Percentiles rank a stretch among this genome's conserved stretches.
These are phyloP conservation scores for Solanum tacnaense DNA, from an alignment of 257 asterid genomes.

Conservation along the genomic window DNA sequence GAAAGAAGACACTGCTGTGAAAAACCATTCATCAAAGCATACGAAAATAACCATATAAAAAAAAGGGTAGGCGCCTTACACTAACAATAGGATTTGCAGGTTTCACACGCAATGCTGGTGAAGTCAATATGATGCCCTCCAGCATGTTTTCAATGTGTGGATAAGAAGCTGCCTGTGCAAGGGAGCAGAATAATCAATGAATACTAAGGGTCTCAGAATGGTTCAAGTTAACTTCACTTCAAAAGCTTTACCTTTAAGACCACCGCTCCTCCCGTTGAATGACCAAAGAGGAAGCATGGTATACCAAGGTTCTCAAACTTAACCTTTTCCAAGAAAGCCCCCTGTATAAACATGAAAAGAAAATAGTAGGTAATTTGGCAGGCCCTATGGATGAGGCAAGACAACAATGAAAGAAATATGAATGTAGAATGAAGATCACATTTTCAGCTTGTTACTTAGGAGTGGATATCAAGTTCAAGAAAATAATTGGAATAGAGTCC, in stretches of 20 bases:
- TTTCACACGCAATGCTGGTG: slow-evolving; percentile 97
- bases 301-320: slow-evolving; percentile 61
- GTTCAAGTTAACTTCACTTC: neutral
- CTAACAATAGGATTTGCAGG: slow-evolving; percentile 95
- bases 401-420: neutral
- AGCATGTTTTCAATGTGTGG: slow-evolving; percentile 69
- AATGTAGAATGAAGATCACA: neutral
- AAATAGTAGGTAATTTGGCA: neutral
- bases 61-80: slow-evolving; percentile 33
- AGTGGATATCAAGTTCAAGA: neutral
- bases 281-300: slow-evolving; percentile 95
- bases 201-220: neutral
- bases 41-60: neutral
- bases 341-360: slow-evolving; percentile 29
- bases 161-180: slow-evolving; percentile 66
- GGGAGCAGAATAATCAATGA: slow-evolving; percentile 1
- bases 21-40: neutral
- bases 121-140: slow-evolving; percentile 88
- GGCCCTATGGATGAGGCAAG: neutral
- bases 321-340: slow-evolving; percentile 64
- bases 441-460: neutral
- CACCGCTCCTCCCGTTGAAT: slow-evolving; percentile 98
- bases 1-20: neutral
- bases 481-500: neutral
- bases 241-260: slow-evolving; percentile 65